Percentiles rank a stretch among this genome's conserved stretches.
phyloP scores from a whole-genome alignment of 73 alveolate species.

The Paramecium primaurelia region DNA sequence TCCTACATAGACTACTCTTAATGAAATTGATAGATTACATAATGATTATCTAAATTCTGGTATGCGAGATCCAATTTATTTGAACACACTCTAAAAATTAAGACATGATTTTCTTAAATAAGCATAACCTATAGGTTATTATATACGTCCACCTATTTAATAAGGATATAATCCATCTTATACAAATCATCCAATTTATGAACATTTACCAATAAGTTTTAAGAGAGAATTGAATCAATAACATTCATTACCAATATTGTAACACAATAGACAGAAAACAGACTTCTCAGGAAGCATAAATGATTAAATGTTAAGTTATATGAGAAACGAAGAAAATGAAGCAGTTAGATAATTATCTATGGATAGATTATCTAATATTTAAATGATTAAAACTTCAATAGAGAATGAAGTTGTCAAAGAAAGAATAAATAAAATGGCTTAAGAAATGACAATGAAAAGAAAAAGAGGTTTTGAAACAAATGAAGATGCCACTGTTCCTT shows the following conservation, averaged over 20 bases:
- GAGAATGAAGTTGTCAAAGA: conserved; percentile 1
- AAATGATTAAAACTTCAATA: neutral
- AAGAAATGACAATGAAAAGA: neutral
- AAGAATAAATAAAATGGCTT: neutral
- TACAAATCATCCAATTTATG: neutral
- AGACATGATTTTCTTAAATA: conserved; percentile 3
- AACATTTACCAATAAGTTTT: neutral
- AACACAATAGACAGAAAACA: neutral
- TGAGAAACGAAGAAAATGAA: conserved; percentile 20
- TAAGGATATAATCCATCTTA: neutral
- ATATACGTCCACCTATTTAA: neutral
- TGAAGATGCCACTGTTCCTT: neutral
- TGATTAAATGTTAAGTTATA: neutral
- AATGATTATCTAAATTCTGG: conserved; percentile 30
- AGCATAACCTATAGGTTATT: neutral
- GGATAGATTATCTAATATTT: neutral
- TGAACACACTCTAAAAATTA: neutral
- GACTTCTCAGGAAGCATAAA: conserved; percentile 11
- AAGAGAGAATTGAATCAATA: neutral
- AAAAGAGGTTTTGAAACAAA: neutral
- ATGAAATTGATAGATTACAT: conserved; percentile 16
- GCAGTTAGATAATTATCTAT: neutral
- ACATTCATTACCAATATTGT: neutral
- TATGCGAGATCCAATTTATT: neutral
- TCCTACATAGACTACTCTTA: neutral